Base-by-base conservation (phyloP, 345 rosid genomes). In the Pugionium dolabratum region DNA sequence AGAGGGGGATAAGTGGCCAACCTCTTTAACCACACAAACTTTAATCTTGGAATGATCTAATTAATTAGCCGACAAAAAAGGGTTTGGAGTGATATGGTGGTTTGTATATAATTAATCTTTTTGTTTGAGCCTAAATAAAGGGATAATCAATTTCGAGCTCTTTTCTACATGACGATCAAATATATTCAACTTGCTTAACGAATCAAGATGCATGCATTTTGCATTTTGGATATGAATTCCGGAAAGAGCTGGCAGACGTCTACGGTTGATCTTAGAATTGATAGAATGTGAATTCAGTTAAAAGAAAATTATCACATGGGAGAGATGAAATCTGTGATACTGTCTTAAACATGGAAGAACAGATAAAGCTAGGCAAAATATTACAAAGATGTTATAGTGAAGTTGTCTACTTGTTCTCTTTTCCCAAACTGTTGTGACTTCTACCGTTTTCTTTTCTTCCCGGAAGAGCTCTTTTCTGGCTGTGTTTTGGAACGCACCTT, bases 381-480 rank as follows among this genome's bases (percentile, higher is more conserved):
- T 41, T 58, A 47, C 58, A 78, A 31, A 43, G 45, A 33, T 30
- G 37, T 44, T 43, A 42, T 4, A 11, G 37, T n/a, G 8, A 31
- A 45, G 6, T 45, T 7, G 5, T 42, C 27, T 8, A 32, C 9
- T 34, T 46, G 31, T 9, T 4, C 53, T 11, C 31, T 33, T 42
- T n/a, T 25, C 11, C 40, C 40, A 29, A n/a, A 42, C 39, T 37
- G 0, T 43, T 33, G 33, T 7, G 2, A 11, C 61, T 61, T 40
- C 84, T 80, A 83, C 29, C 72, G 81, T 72, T 85, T 86, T 73
- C 97, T 78, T 82, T 85, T 93, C 73, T 86, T 81, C 78, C 75
- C 86, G 7, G 74, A 61, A 3, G 72, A 52, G 66, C 45, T 73
- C 80, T 78, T 73, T 68, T 63, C 71, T 32, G 79, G 29, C 27